A percentile compares a stretch with the other conserved stretches of the same genome.
Evolutionary conservation across 192 early-diverging fungal genomes (phyloP).

Genomic region (Gonapodya sp.): DNA sequence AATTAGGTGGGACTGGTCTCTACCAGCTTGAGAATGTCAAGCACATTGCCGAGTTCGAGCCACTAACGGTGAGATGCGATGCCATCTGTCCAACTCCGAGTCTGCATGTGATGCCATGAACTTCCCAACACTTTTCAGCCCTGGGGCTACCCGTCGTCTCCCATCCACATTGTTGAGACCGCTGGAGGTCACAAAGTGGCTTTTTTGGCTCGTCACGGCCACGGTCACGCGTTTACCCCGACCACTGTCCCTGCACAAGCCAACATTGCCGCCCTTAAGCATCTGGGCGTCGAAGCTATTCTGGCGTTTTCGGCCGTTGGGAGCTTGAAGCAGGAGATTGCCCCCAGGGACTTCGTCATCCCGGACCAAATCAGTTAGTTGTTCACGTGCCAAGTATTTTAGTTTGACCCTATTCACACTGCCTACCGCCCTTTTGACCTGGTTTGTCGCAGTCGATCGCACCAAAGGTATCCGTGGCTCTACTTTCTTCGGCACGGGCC

Average conservation of each 20-base stretch:
- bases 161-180: constrained; percentile 71
- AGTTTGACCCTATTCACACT: too few relatives aligned
- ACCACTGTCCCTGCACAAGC: constrained; percentile 85
- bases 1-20: constrained; percentile 76
- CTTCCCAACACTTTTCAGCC: too few relatives aligned
- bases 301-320: constrained; percentile 96
- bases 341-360: constrained; percentile 88
- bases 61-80: constrained; percentile 57
- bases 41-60: constrained; percentile 70
- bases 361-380: constrained; percentile 73
- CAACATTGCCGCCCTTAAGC: constrained; percentile 97
- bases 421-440: background rate
- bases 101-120: too few relatives aligned
- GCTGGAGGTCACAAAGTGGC: constrained; percentile 72
- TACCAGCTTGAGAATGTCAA: constrained; percentile 77
- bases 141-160: constrained; percentile 80
- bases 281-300: constrained; percentile 82
- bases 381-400: too few relatives aligned
- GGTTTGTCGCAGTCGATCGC: constrained; percentile 70
- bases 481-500: constrained; percentile 91
- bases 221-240: constrained; percentile 73
- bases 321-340: constrained; percentile 86
- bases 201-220: constrained; percentile 93
- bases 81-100: background rate
- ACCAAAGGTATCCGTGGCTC: constrained; percentile 91